These are phyloP conservation scores for Leptographium galeiforme DNA, from an alignment of 2,329 filamentous ascomycete species.

Conservation along the genomic window DNA sequence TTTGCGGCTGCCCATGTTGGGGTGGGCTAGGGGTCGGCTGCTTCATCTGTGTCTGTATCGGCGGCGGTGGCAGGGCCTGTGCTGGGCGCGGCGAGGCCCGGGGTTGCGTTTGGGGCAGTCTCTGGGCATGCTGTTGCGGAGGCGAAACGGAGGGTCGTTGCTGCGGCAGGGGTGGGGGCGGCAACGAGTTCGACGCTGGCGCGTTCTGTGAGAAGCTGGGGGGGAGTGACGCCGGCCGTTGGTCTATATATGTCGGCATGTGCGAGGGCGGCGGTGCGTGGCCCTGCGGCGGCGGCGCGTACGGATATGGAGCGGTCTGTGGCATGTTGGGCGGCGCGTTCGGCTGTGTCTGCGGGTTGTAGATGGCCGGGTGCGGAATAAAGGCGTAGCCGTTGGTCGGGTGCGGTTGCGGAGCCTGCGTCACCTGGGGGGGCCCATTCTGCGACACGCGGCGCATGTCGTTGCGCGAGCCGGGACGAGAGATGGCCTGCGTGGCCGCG, in stretches of 20 bases:
- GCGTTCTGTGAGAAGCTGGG: conserved; percentile 36
- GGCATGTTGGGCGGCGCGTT: conserved; percentile 19
- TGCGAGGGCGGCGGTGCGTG: conserved; percentile 26
- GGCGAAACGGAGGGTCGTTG: conserved; percentile 45
- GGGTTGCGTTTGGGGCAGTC: conserved; percentile 35
- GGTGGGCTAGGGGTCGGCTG: not conserved
- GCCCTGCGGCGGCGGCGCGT: conserved; percentile 22
- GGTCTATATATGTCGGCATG: conserved; percentile 61
- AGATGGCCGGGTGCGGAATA: conserved; percentile 75
- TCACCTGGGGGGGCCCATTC: conserved; percentile 39
- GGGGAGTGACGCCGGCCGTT: conserved; percentile 61
- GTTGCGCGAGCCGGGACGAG: conserved; percentile 68
- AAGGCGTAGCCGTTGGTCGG: conserved; percentile 61
- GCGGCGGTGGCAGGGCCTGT: conserved; percentile 20
- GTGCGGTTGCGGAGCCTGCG: conserved; percentile 9
- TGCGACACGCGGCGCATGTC: conserved; percentile 64
- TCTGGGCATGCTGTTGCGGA: conserved; percentile 42
- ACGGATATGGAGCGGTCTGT: conserved; percentile 17
- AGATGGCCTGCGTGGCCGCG: conserved; percentile 39
- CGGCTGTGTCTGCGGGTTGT: conserved; percentile 49
- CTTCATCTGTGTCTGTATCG: conserved; percentile 19
- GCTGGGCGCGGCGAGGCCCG: conserved; percentile 35
- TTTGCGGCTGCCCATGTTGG: conserved; percentile 20
- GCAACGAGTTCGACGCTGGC: conserved; percentile 33
- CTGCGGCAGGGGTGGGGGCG: conserved; percentile 28